These are phyloP conservation scores for Hypoxylon sp. DNA, from an alignment of 2,329 filamentous ascomycete species.

Conservation along the genomic window DNA sequence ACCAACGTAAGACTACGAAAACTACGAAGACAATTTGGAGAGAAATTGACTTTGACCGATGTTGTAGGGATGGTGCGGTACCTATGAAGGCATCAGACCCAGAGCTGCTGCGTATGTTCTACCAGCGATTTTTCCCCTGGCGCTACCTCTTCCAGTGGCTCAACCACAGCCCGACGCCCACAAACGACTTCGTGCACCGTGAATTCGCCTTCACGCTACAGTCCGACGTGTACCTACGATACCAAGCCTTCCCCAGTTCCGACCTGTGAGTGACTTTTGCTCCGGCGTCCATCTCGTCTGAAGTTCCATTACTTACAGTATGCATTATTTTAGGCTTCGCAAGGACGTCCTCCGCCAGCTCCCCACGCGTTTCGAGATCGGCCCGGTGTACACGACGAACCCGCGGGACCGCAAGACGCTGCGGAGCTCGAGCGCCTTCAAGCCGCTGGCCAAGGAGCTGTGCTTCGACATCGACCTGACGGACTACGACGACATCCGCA, in stretches of 20 bases:
- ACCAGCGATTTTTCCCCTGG: slow-evolving; percentile 95
- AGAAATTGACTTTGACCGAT: slow-evolving; percentile 34
- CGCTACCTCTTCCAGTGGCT: slow-evolving; percentile 97
- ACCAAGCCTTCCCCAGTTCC: slow-evolving; percentile 74
- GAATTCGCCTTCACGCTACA: slow-evolving; percentile 97
- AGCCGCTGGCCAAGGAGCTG: slow-evolving; percentile 89
- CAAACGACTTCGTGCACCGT: slow-evolving; percentile 88
- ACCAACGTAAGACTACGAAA: slow-evolving; percentile 54
- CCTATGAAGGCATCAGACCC: slow-evolving; percentile 73
- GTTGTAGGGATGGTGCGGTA: slow-evolving; percentile 50
- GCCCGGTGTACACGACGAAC: slow-evolving; percentile 95
- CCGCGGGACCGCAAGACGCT: slow-evolving; percentile 92
- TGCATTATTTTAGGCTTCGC: slow-evolving; percentile 69
- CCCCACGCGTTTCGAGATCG: slow-evolving; percentile 96
- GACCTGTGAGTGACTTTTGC: slow-evolving; percentile 59
- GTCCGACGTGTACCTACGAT: slow-evolving; percentile 91
- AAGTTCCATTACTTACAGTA: not conserved
- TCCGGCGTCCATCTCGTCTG: not conserved
- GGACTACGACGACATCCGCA: slow-evolving; percentile 96
- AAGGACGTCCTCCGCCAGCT: slow-evolving; percentile 91
- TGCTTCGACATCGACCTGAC: slow-evolving; percentile 99
- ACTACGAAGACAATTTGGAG: not conserved
- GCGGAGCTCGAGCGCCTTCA: slow-evolving; percentile 80
- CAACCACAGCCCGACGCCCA: slow-evolving; percentile 89
- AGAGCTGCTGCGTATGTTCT: slow-evolving; percentile 91